A percentile compares a stretch with the other conserved stretches of the same genome.
Evolutionary conservation across 805 yeast genomes (phyloP).

Genomic region (Metschnikowia chrysomelidarum): DNA sequence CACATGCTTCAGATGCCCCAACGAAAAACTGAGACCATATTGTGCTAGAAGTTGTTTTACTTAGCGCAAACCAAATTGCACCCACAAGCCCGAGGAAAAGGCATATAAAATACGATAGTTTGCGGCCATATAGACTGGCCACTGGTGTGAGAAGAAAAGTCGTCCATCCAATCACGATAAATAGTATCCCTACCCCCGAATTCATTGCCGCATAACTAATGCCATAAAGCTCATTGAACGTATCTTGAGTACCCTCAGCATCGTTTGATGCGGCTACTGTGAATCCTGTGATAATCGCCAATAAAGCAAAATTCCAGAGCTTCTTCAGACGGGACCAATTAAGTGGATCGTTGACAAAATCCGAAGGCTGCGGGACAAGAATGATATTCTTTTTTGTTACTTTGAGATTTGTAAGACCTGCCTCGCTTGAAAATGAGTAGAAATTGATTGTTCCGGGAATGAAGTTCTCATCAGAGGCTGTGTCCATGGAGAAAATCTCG

Average conservation of each 20-base stretch:
- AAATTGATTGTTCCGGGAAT: constrained; percentile 17
- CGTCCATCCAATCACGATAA: constrained; percentile 64
- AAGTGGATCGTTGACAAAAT: constrained; percentile 47
- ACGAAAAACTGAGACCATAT: constrained; percentile 77
- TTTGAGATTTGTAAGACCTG: constrained; percentile 8
- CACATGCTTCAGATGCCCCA: constrained; percentile 74
- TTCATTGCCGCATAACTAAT: constrained; percentile 68
- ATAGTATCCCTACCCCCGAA: constrained; percentile 77
- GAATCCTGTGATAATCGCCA: constrained; percentile 57
- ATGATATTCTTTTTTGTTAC: constrained; percentile 30
- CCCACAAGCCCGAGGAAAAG: constrained; percentile 59
- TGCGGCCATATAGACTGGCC: constrained; percentile 65
- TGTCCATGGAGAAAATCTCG: constrained; percentile 9
- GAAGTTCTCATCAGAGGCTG: constrained; percentile 13
- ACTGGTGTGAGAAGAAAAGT: constrained; percentile 64
- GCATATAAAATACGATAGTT: constrained; percentile 61
- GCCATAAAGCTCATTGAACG: constrained; percentile 55
- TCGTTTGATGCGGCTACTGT: constrained; percentile 73
- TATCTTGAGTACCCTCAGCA: constrained; percentile 69
- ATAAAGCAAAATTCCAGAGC: constrained; percentile 33
- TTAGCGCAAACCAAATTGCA: constrained; percentile 65
- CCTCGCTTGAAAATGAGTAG: constrained; percentile 11
- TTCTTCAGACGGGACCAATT: constrained; percentile 41
- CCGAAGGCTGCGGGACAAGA: constrained; percentile 46
- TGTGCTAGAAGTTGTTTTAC: constrained; percentile 54